These are phyloP conservation scores for Entomortierella chlamydospora DNA, from an alignment of 192 early-diverging fungal genomes.

Conservation along the genomic window DNA sequence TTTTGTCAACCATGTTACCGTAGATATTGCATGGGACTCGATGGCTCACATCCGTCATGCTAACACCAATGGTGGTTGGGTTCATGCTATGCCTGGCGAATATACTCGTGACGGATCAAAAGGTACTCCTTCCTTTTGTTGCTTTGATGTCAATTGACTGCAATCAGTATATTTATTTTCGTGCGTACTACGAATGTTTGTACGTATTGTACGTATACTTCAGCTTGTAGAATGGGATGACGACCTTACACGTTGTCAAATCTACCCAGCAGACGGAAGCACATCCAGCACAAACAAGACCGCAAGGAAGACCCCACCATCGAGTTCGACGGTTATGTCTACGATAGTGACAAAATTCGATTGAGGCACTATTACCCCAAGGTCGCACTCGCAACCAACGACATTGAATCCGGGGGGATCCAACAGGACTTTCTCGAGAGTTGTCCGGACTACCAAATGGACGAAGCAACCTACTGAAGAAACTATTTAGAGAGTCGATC, in stretches of 20 bases:
- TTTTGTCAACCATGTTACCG: too few species aligned
- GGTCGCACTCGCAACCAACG: slow-evolving; percentile 32
- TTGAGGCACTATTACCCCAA: slow-evolving; percentile 44
- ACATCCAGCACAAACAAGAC: slow-evolving; percentile 11
- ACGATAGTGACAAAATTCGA: slow-evolving; percentile 37
- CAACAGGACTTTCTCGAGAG: slow-evolving; percentile 41
- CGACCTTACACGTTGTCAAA: slow-evolving; percentile 46
- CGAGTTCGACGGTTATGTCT: slow-evolving; percentile 39
- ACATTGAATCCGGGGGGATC: slow-evolving; percentile 36
- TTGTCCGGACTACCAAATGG: slow-evolving; percentile 29
- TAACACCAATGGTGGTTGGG: slow-evolving; percentile 78
- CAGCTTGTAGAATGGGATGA: slow-evolving; percentile 54
- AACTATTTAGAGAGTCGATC: slow-evolving; percentile 41
- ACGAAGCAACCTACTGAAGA: slow-evolving; percentile 28
- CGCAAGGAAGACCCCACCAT: slow-evolving; percentile 17
- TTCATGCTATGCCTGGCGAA: slow-evolving; percentile 75
- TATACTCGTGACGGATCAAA: slow-evolving; percentile 76
- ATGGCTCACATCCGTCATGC: slow-evolving; percentile 73
- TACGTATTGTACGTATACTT: slow-evolving; percentile 25
- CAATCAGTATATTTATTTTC: slow-evolving; percentile 54
- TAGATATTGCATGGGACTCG: slow-evolving; percentile 76
- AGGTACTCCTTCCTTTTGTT: slow-evolving; percentile 54
- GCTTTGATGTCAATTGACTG: neutral
- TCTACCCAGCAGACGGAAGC: slow-evolving; percentile 34
- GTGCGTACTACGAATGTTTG: neutral